Evolutionary conservation across 768 basidiomycete genomes (phyloP).

Genomic region (Tricholoma matsutake): DNA sequence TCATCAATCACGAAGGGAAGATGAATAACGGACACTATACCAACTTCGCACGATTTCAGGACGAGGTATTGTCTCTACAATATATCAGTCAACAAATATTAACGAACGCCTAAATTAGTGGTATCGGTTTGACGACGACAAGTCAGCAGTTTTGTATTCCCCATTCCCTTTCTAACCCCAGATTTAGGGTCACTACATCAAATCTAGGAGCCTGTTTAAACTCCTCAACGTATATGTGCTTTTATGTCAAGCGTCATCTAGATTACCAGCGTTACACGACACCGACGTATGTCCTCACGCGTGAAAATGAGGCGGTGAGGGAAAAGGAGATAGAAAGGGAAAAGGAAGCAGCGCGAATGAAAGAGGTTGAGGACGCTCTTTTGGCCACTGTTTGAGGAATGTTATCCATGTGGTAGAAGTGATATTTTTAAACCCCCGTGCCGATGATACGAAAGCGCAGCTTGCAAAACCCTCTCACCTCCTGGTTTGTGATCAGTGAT

Average conservation of each 20-base stretch:
- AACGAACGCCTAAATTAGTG: conserved; percentile 46
- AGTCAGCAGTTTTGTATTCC: conserved; percentile 43
- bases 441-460: not conserved
- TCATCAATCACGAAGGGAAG: conserved; percentile 93
- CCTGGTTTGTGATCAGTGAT: too few relatives aligned
- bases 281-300: conserved; percentile 63
- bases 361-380: conserved; percentile 65
- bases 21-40: conserved; percentile 96
- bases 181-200: conserved; percentile 63
- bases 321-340: conserved; percentile 50
- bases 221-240: conserved; percentile 90
- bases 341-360: conserved; percentile 49
- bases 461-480: too few relatives aligned
- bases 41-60: conserved; percentile 77
- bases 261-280: conserved; percentile 75
- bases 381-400: conserved; percentile 42
- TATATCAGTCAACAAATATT: not conserved
- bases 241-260: conserved; percentile 87
- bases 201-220: conserved; percentile 63
- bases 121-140: conserved; percentile 95
- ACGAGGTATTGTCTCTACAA: conserved; percentile 60
- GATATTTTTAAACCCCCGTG: not conserved
- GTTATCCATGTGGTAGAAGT: not conserved
- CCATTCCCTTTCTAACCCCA: not conserved
- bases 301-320: conserved; percentile 63